phyloP scores from a whole-genome alignment of 768 basidiomycete genomes.

The Infundibulicybe gibba region DNA sequence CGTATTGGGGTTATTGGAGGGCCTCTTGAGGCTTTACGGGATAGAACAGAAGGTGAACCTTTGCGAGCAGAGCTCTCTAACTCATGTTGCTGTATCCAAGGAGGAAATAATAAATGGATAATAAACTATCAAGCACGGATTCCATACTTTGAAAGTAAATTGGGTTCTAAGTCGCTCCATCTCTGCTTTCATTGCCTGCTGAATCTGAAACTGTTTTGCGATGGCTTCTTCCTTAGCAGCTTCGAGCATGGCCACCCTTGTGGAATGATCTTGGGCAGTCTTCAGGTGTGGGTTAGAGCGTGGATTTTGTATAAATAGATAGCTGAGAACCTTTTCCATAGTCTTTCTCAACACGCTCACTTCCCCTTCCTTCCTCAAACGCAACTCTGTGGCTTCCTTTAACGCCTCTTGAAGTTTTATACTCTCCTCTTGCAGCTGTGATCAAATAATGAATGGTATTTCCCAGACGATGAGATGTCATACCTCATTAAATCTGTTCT shows the following conservation, averaged over 20 bases:
- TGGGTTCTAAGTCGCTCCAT: constrained; percentile 69
- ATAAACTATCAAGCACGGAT: background rate
- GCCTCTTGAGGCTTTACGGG: constrained; percentile 33
- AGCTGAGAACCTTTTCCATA: constrained; percentile 47
- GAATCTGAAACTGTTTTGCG: constrained; percentile 46
- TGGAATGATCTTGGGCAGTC: constrained; percentile 56
- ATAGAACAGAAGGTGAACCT: constrained; percentile 40
- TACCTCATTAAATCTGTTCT: constrained; percentile 12
- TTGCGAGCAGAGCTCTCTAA: constrained; percentile 54
- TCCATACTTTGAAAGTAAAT: constrained; percentile 61
- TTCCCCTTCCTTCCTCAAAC: constrained; percentile 66
- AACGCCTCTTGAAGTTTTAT: constrained; percentile 39
- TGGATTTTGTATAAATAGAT: constrained; percentile 3
- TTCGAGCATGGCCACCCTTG: constrained; percentile 53
- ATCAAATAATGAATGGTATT: constrained; percentile 1
- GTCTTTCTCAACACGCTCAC: constrained; percentile 60
- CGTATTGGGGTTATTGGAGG: constrained; percentile 35
- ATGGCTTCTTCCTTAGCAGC: constrained; percentile 60
- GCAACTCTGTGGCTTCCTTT: constrained; percentile 45
- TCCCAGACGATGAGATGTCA: background rate
- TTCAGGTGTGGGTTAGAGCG: constrained; percentile 14
- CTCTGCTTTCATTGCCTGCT: constrained; percentile 64
- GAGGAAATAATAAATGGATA: constrained; percentile 4
- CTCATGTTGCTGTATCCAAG: constrained; percentile 57
- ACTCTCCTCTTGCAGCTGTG: constrained; percentile 51